Evolutionary conservation across 768 basidiomycete genomes (phyloP), one percentile per base, ranked within the genome.

Genomic region (Xanthoconium purpureum): DNA sequence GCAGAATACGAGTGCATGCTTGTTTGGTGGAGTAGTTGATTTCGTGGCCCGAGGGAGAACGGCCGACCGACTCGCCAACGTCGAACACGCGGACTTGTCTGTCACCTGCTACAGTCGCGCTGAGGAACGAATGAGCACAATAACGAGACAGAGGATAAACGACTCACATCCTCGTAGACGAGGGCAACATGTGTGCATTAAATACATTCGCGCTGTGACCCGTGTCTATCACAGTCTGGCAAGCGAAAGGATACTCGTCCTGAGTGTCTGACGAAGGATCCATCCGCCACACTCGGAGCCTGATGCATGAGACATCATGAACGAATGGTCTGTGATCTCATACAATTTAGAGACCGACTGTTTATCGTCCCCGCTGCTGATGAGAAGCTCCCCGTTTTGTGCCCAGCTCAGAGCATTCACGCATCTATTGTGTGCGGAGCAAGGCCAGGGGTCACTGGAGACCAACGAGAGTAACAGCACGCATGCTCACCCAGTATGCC

Each of bases 201-300:
- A 96, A 96, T 45, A 96, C 91, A 64, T 96, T 96, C 13, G 80
- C 84, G 45, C 74, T 79, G 69, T 96, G 93, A 4, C 90, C 91
- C 0, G 93, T 94, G 14, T 78, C 70, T 48, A 94, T 84, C n/a
- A 87, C 80, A 9, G 84, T 77, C 54, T 82, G 77, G 65, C 81
- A 91, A 40, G 73, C 71, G 70, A 84, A 91, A 29, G 82, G 86
- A 74, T 85, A 89, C 40, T 82, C 81, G 32, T 77, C 68, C 29
- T 56, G 63, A 18, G 66, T 60, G 61, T 79, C 71, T 14, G 55
- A 61, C 40, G 60, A 62, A 36, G 56, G 59, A 64, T 88, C 82
- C 66, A 90, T 80, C 42, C 80, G 75, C 93, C 93, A 96, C 57
- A 95, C 77, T 65, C 90, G 84, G 28, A 94, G 79, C 36, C 88